Base-by-base conservation (phyloP, 805 yeast species). In the Teunomyces stri region DNA sequence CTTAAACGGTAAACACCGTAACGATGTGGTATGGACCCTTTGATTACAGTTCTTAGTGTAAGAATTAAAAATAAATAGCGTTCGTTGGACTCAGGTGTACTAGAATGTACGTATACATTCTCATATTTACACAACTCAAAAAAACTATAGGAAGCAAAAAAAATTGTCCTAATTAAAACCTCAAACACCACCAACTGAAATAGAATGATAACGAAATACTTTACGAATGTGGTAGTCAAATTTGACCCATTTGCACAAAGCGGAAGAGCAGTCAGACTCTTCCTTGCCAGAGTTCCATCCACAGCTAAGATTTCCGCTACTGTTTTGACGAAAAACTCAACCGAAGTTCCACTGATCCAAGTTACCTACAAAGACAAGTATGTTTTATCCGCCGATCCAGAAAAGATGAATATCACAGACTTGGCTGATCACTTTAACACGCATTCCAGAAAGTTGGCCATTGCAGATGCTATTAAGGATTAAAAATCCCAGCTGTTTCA, bases 181-280 rank as follows among this genome's bases (percentile, higher is more conserved):
- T 13, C 28, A 18, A 35, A n/a, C 13, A 21, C 12, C n/a, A 25
- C 15, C 7, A 6, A 4, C 6, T 13, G n/a, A 36, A 11, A 37
- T 20, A 37, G 25, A 27, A 91, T 91, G 98, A 87, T 91, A 60
- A 92, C 97, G 34, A 89, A 89, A 68, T 91, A 86, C 69, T 89
- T 92, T 70, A 75, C 90, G 30, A 81, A 82, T 53, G 89, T 89
- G 6, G 73, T 74, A 38, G 87, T 92, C 37, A 82, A 76, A 60
- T 89, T 91, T 75, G 82, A 87, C 64, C 96, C 97, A 1, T 76
- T 86, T 53, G 80, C 82, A 1, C 66, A 75, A 25, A 87, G 86
- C 54, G 60, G 60, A 18, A 87, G 85, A 65, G 74, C 87, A 5
- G 90, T 96, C 4, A 81, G 98, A 57, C 71, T 87, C 6, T 84